These are phyloP conservation scores for Lactifluus piperatus DNA, from an alignment of 768 basidiomycete genomes.

Conservation along the genomic window DNA sequence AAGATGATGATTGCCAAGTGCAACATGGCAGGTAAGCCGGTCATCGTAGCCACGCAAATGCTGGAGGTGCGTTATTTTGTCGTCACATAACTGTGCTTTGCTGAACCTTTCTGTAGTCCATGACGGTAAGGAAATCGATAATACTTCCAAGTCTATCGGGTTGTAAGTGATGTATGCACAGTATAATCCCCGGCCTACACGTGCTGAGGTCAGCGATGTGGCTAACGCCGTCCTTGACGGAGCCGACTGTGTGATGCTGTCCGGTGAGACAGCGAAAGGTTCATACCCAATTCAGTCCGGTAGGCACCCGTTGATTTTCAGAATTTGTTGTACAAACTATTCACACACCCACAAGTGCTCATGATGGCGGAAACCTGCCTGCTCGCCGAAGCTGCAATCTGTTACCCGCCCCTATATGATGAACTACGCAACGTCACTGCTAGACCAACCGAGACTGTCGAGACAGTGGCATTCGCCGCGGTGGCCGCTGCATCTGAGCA, in stretches of 20 bases:
- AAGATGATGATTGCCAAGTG: constrained; percentile 99
- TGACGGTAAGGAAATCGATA: constrained; percentile 57
- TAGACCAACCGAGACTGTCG: constrained; percentile 87
- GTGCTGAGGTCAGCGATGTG: constrained; percentile 98
- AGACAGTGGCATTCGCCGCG: constrained; percentile 94
- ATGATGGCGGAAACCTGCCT: constrained; percentile 99
- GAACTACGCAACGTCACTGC: constrained; percentile 72
- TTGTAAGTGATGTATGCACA: constrained; percentile 26
- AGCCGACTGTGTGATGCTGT: constrained; percentile 99
- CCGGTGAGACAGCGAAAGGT: constrained; percentile 98
- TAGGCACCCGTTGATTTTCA: constrained; percentile 27
- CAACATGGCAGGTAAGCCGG: constrained; percentile 95
- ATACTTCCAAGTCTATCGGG: not conserved
- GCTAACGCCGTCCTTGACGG: constrained; percentile 99
- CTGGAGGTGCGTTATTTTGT: constrained; percentile 57
- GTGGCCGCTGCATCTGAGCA: constrained; percentile 95
- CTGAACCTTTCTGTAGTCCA: constrained; percentile 49
- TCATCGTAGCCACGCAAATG: constrained; percentile 99
- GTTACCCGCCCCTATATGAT: constrained; percentile 90
- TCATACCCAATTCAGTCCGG: constrained; percentile 93
- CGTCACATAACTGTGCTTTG: constrained; percentile 10
- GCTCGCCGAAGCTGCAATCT: constrained; percentile 91
- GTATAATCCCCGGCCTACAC: constrained; percentile 98
- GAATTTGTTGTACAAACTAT: not conserved
- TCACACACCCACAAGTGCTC: constrained; percentile 45